Conservation (phyloP, 2,329 filamentous ascomycete species). For the Claviceps capensis region DNA sequence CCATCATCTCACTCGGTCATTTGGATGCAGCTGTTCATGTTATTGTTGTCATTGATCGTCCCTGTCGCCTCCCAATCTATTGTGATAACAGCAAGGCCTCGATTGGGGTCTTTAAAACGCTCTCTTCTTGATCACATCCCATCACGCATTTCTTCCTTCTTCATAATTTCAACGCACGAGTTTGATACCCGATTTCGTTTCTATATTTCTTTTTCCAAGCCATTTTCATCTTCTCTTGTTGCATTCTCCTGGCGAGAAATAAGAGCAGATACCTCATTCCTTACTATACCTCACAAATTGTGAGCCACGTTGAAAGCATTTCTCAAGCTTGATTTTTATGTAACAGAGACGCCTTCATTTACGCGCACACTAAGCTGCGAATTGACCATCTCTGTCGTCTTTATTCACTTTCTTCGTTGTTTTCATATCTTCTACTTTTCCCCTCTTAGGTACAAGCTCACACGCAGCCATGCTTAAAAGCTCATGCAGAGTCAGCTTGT, state of each 20-base stretch:
- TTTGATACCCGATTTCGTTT: background rate
- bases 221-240: background rate
- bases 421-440: background rate
- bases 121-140: background rate
- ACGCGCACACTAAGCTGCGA: background rate
- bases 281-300: background rate
- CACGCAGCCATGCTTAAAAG: background rate
- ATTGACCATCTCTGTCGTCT: background rate
- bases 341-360: no score
- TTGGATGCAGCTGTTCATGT: conserved; percentile 1
- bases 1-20: background rate
- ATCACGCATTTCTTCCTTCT: background rate
- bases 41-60: background rate
- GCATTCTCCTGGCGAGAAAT: conserved; percentile 4
- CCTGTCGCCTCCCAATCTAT: background rate
- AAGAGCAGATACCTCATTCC: background rate
- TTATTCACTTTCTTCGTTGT: background rate
- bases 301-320: no score
- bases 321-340: no score
- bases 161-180: background rate
- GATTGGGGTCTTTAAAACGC: background rate
- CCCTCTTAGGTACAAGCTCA: conserved; percentile 5
- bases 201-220: background rate
- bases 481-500: background rate
- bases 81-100: background rate